Conservation (phyloP, 2,329 filamentous ascomycete genomes). For the Colletotrichum sp. region DNA sequence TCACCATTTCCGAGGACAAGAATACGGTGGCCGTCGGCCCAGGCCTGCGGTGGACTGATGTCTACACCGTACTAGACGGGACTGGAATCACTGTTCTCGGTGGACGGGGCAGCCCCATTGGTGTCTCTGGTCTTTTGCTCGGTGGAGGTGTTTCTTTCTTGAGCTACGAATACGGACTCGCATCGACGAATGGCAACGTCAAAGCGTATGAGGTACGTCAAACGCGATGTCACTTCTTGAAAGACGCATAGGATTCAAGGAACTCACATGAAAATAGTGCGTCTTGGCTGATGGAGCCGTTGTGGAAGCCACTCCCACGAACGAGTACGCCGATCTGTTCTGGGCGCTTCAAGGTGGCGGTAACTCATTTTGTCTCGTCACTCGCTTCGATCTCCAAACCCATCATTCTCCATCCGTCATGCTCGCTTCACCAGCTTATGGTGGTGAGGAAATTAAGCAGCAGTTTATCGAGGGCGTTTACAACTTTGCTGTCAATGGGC, state of each 20-base stretch:
- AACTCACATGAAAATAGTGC: background rate
- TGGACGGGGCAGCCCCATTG: conserved; percentile 39
- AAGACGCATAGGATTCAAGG: accelerated
- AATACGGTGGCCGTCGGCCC: conserved; percentile 36
- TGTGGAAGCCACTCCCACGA: background rate
- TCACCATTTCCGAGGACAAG: conserved; percentile 24
- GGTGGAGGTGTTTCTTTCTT: conserved; percentile 36
- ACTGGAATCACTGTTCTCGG: conserved; percentile 39
- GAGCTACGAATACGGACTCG: conserved; percentile 28
- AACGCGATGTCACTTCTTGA: background rate
- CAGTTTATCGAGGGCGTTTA: background rate
- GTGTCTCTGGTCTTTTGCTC: conserved; percentile 42
- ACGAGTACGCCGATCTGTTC: background rate
- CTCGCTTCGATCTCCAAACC: background rate
- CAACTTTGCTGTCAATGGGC: background rate
- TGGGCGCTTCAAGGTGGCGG: background rate
- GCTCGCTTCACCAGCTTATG: background rate
- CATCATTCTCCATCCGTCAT: background rate
- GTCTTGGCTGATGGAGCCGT: background rate
- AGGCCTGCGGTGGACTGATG: conserved; percentile 41
- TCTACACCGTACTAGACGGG: conserved; percentile 38
- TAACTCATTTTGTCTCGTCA: background rate
- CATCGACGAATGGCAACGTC: conserved; percentile 27
- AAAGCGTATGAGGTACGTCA: conserved; percentile 38
- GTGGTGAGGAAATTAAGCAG: background rate